These are phyloP conservation scores for Candida xyloterini DNA, from an alignment of 805 yeast genomes.

Conservation along the genomic window DNA sequence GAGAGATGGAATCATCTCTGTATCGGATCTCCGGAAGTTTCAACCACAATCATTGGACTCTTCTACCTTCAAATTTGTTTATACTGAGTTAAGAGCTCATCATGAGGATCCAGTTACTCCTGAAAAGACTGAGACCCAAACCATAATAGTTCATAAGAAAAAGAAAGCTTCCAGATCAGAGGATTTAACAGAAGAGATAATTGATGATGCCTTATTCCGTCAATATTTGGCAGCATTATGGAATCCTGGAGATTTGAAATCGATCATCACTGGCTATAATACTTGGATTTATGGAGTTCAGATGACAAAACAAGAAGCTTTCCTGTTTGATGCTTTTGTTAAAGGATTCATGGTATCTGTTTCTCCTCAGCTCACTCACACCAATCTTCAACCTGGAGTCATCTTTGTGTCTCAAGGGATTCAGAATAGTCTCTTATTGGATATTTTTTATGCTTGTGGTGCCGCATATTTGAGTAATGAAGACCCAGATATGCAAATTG, in stretches of 20 bases:
- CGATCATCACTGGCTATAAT: conserved; percentile 13
- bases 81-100: too few species aligned
- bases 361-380: conserved; percentile 42
- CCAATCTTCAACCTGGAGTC: conserved; percentile 38
- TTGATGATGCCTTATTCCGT: conserved; percentile 27
- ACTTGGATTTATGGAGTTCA: conserved; percentile 19
- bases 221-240: conserved; percentile 16
- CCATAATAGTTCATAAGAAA: background rate
- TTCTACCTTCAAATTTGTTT: conserved; percentile 9
- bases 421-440: conserved; percentile 23
- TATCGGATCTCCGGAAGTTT: conserved; percentile 13
- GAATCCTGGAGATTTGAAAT: conserved; percentile 8
- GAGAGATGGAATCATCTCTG: conserved; percentile 11
- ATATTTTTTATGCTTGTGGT: conserved; percentile 39
- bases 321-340: conserved; percentile 36
- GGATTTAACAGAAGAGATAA: conserved; percentile 5
- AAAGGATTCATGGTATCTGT: conserved; percentile 40
- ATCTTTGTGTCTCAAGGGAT: conserved; percentile 39
- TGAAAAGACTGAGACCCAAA: too few species aligned
- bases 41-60: conserved; percentile 4
- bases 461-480: conserved; percentile 36
- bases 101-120: too few species aligned
- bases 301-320: conserved; percentile 20
- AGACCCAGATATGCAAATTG: conserved; percentile 24
- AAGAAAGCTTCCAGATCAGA: background rate